Conservation (phyloP, 2,329 filamentous ascomycete genomes). For the Tolypocladium paradoxum region DNA sequence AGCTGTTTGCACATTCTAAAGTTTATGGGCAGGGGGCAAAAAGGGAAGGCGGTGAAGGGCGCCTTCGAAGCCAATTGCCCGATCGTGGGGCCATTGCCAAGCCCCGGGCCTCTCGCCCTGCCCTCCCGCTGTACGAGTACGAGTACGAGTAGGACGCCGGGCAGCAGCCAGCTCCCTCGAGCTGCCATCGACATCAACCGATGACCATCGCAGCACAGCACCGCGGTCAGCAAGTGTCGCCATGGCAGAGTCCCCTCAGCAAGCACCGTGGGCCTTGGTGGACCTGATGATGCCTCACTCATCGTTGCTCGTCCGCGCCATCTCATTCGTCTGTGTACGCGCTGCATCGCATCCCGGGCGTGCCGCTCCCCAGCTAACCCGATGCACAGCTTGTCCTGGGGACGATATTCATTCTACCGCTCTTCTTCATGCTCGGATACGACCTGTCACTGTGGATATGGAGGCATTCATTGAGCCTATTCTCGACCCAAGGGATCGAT, state of each 20-base stretch:
- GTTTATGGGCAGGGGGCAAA: not conserved
- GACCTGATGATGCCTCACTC: constrained; percentile 17
- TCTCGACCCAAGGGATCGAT: constrained; percentile 1
- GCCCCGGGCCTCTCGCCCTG: not conserved
- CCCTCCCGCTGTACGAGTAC: not conserved
- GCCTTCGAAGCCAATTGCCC: not conserved
- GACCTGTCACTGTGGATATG: constrained; percentile 44
- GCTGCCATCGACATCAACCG: not conserved
- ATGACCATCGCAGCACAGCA: not conserved
- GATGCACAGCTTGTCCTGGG: constrained; percentile 30
- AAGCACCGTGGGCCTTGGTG: constrained; percentile 14
- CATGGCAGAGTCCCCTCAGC: constrained; percentile 15
- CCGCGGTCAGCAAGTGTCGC: constrained; percentile 3
- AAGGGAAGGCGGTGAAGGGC: constrained; percentile 8
- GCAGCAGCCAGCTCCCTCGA: not conserved
- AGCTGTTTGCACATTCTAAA: not conserved
- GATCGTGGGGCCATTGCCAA: not conserved
- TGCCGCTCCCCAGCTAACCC: constrained; percentile 1
- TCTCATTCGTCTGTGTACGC: constrained; percentile 28
- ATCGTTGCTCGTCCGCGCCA: constrained; percentile 21
- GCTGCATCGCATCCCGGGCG: not conserved
- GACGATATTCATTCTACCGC: constrained; percentile 34
- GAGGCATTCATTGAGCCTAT: constrained; percentile 24
- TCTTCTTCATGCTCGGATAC: constrained; percentile 35
- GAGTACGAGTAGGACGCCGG: too few relatives aligned